Evolutionary conservation across 176 grass and related monocot species (phyloP), one percentile per base, ranked within the genome.

Genomic region (Phoenix roebelenii): DNA sequence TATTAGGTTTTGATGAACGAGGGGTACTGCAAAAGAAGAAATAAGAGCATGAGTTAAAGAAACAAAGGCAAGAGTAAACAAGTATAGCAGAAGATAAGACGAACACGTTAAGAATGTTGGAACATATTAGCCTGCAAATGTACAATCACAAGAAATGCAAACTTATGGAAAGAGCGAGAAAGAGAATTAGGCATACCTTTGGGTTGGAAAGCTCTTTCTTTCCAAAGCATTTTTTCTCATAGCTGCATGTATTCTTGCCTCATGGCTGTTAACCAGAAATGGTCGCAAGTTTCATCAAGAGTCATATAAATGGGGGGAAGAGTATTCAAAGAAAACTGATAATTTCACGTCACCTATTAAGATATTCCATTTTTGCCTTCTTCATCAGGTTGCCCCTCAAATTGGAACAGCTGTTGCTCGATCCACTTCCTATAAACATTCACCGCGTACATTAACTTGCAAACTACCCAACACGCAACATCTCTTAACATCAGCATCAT

Each of bases 381-480:
- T 82, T 82, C 79, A 82, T 82, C 50, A 82, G 54, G 28, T 63
- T 69, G 17, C 79, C 71, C 51, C 72, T 82, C 53, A 61, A 60
- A 65, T 65, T 76, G 20, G 79, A 72, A 35, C 23, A 4, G 52
- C 17, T 55, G 52, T 60, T 82, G 49, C 28, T 56, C 1, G 73
- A 61, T 51, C 73, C 73, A 62, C 49, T 66, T 57, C 61, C 79
- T 82, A 61, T 14, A 7, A 69, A 23, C 53, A 57, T 5, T 15
- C 12, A 49, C 58, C 16, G 15, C 15, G n/a, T 5, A n/a, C 29
- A 16, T 52, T 51, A 71, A 15, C 16, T 44, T 14, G 35, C 35
- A 44, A 44, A 44, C 29, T 14, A 39, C 35, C 10, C 35, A 44
- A 44, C 10, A 44, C 2, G 35, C 35, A 44, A 44, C 7, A 44